Evolutionary conservation across 345 rosid genomes (phyloP).

Genomic region (Eucalyptus virginea): DNA sequence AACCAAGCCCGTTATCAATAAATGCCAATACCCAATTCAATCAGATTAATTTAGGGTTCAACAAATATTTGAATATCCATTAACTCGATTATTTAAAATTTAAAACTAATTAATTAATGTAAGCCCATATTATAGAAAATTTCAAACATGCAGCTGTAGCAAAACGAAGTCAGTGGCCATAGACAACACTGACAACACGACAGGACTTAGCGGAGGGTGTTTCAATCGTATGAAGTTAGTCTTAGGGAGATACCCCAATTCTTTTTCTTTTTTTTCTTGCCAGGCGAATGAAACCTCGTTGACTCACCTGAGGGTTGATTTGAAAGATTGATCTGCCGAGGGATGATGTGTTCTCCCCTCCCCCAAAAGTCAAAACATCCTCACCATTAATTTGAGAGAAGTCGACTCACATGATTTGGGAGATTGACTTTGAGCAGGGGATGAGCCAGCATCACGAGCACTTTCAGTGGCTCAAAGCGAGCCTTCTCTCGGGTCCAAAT

Average conservation of each 20-base stretch:
- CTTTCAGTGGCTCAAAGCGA: constrained; percentile 9
- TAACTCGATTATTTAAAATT: too few relatives aligned
- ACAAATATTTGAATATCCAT: too few relatives aligned
- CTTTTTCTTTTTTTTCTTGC: background rate
- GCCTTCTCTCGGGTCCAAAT: background rate
- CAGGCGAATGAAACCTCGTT: background rate
- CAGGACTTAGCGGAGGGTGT: background rate
- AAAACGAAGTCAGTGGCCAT: background rate
- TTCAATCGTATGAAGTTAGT: background rate
- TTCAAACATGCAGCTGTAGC: background rate
- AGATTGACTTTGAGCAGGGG: constrained; percentile 11
- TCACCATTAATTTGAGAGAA: constrained; percentile 5
- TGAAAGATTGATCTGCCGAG: background rate
- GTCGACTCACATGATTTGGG: constrained; percentile 22
- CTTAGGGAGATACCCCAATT: background rate
- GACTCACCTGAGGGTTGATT: background rate
- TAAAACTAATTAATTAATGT: too few relatives aligned
- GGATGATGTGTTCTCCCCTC: background rate
- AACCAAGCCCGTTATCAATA: too few relatives aligned
- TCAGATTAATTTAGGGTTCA: too few relatives aligned
- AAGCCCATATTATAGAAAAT: too few relatives aligned
- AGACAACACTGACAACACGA: background rate
- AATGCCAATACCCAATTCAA: too few relatives aligned
- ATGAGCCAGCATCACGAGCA: background rate
- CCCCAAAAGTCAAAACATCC: constrained; percentile 7